Evolutionary conservation across 768 basidiomycete genomes (phyloP), one percentile per base, ranked within the genome.

Genomic region (Auricularia sp.): DNA sequence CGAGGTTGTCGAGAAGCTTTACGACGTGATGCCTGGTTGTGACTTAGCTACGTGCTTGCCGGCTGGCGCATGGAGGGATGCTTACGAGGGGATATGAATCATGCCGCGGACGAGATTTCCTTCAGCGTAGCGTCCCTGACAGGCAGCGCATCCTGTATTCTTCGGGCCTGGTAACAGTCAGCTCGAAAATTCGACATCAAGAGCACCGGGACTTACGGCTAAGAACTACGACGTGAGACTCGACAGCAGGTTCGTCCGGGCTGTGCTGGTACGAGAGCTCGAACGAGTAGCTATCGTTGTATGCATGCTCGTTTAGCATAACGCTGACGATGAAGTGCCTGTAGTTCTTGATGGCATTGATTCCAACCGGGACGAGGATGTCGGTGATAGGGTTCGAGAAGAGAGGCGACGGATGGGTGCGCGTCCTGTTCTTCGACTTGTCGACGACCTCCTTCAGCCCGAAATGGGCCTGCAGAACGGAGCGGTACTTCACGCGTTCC

Each of bases 291-390:
- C 73, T 68, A 8, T 65, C 54, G 29, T 70, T 68, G 45, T 70
- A 65, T 1, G 69, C 70, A n/a, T 73, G 69, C 45, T 75, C 73
- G 7, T 58, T 54, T 51, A 74, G 73, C 36, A 63, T 65, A 62
- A 67, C 71, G 33, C 71, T 65, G 36, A 75, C 67, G 35, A 68
- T 65, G 64, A 75, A 74, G 33, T 69, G 29, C 18, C 74, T 73
- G 65, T 69, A 75, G 54, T 67, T 59, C 34, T 62, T 29, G 37
- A 74, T 68, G 10, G 67, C 69, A 62, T 56, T 61, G 61, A 69
- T 67, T 62, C 65, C 54, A 36, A 6, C 54, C 1, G 33, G 73
- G 70, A 21, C 73, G 68, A 5, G 29, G 61, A 24, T 34, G 1
- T 24, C 34, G 62, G 11, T 24, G 21, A 11, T 8, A 42, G 37